Evolutionary conservation across 2,329 filamentous ascomycete genomes (phyloP).

Genomic region (Nigrospora oryzae): DNA sequence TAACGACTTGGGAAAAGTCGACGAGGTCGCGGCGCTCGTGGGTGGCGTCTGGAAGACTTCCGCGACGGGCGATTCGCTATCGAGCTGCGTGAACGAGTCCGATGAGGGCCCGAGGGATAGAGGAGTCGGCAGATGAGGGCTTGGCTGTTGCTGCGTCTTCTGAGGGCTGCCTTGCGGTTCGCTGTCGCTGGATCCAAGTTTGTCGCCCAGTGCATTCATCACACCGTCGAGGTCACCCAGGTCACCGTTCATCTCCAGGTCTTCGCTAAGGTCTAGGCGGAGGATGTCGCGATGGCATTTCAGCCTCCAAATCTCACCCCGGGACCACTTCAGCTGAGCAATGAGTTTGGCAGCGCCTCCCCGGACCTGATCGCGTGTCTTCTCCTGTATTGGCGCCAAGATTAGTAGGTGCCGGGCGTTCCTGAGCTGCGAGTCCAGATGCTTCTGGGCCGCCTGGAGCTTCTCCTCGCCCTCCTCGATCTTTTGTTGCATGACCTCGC

Average conservation of each 20-base stretch:
- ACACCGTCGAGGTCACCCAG: conserved; percentile 13
- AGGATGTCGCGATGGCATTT: conserved; percentile 88
- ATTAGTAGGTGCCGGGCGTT: conserved; percentile 88
- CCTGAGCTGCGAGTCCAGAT: conserved; percentile 73
- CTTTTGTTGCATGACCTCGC: conserved; percentile 74
- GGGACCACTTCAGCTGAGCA: conserved; percentile 86
- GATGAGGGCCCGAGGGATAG: conserved; percentile 22
- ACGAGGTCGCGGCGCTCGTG: conserved; percentile 26
- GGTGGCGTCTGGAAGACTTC: conserved; percentile 43
- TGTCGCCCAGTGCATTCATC: conserved; percentile 7
- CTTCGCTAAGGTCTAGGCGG: conserved; percentile 76
- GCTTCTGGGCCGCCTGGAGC: conserved; percentile 62
- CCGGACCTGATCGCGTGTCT: conserved; percentile 80
- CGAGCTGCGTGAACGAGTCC: conserved; percentile 17
- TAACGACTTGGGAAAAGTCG: conserved; percentile 27
- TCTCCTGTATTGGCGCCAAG: conserved; percentile 82
- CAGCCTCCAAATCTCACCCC: conserved; percentile 86
- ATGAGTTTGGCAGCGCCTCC: conserved; percentile 75
- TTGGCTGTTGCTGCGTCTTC: conserved; percentile 21
- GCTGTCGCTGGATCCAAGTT: conserved; percentile 14
- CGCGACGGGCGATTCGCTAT: conserved; percentile 27
- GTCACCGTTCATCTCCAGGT: conserved; percentile 37
- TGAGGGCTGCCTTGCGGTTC: conserved; percentile 26
- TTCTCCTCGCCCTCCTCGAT: conserved; percentile 78
- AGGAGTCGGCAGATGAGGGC: conserved; percentile 24